phyloP scores from a whole-genome alignment of 495 filamentous ascomycete genomes.

The Penicillium cataractarum region DNA sequence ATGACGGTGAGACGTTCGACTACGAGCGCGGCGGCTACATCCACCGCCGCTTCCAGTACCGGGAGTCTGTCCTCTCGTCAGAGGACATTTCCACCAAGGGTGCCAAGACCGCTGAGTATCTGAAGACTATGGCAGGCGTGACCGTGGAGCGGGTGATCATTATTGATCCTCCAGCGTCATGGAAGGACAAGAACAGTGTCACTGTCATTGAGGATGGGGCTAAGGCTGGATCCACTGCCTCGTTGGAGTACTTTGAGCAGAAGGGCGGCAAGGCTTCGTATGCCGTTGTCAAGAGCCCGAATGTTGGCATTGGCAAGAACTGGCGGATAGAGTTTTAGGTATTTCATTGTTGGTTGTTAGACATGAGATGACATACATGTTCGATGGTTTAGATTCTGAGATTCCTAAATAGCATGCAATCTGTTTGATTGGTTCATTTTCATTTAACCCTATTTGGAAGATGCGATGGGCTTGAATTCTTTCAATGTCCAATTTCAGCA shows the following conservation, averaged over 20 bases:
- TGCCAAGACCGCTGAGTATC: conserved; percentile 70
- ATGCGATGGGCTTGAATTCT: not conserved
- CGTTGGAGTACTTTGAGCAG: conserved; percentile 63
- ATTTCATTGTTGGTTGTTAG: not conserved
- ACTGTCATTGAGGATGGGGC: conserved; percentile 70
- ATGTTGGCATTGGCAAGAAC: conserved; percentile 72
- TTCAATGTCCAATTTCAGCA: no score
- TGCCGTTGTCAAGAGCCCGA: conserved; percentile 80
- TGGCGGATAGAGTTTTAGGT: conserved; percentile 76
- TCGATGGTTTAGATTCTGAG: conserved; percentile 17
- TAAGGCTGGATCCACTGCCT: conserved; percentile 55
- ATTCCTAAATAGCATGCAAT: conserved; percentile 15
- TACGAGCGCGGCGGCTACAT: conserved; percentile 84
- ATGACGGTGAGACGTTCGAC: conserved; percentile 92
- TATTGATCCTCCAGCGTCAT: conserved; percentile 73
- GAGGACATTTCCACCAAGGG: conserved; percentile 51
- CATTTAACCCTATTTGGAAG: not conserved
- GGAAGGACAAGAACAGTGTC: conserved; percentile 70
- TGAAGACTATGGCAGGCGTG: conserved; percentile 76
- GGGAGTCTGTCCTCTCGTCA: conserved; percentile 55
- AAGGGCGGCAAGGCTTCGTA: conserved; percentile 68
- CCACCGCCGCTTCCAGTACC: conserved; percentile 74
- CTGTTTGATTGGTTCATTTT: not conserved
- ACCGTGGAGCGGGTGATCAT: conserved; percentile 81
- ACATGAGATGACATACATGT: conserved; percentile 21